Evolutionary conservation across 2,329 filamentous ascomycete genomes (phyloP).

Genomic region (Hypoxylon sp.): DNA sequence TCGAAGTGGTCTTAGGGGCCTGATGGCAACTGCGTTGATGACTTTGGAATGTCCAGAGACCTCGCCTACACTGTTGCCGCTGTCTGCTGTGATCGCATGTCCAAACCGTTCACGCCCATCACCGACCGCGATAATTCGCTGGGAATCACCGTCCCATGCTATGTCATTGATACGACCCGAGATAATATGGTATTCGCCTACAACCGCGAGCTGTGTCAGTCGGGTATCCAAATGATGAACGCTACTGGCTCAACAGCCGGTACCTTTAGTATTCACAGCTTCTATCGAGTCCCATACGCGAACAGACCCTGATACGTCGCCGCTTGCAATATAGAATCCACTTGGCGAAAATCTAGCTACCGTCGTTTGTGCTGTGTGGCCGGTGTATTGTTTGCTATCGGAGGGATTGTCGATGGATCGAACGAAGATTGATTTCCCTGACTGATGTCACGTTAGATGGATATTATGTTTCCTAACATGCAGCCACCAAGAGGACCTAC

Average conservation of each 20-base stretch:
- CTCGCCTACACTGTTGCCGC: conserved; percentile 95
- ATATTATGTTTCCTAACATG: not conserved
- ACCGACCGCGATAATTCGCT: conserved; percentile 95
- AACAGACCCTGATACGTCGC: conserved; percentile 86
- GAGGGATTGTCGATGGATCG: conserved; percentile 93
- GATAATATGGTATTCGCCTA: conserved; percentile 92
- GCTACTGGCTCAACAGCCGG: conserved; percentile 3
- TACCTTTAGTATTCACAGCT: conserved; percentile 84
- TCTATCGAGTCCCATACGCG: conserved; percentile 94
- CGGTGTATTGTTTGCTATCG: conserved; percentile 88
- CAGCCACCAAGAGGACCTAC: conserved; percentile 65
- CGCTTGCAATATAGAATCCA: conserved; percentile 94
- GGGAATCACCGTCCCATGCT: conserved; percentile 97
- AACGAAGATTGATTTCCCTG: conserved; percentile 96
- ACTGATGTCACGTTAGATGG: conserved; percentile 64
- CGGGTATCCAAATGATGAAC: conserved; percentile 7
- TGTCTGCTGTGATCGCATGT: conserved; percentile 94
- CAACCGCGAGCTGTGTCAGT: conserved; percentile 30
- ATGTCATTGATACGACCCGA: conserved; percentile 96
- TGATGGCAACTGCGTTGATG: conserved; percentile 92
- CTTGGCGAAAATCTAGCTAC: conserved; percentile 95
- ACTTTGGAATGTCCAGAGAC: conserved; percentile 91
- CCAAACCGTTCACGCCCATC: conserved; percentile 95
- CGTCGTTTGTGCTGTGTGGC: conserved; percentile 89
- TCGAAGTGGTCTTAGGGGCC: conserved; percentile 89